These are phyloP conservation scores for Fusarium hostae DNA, from an alignment of 2,329 filamentous ascomycete genomes.

Conservation along the genomic window DNA sequence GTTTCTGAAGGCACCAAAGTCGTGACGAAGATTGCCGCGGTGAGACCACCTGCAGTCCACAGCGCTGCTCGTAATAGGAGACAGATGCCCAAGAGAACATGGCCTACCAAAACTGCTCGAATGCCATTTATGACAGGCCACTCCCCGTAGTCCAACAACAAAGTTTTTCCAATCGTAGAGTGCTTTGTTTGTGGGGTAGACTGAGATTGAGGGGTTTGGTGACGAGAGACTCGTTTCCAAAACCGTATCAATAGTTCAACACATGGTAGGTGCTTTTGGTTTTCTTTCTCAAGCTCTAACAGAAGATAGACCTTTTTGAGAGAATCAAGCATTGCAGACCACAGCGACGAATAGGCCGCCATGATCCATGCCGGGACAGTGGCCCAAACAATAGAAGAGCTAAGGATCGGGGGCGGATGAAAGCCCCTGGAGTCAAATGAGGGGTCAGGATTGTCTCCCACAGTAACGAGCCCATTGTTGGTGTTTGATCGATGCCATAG, in stretches of 20 bases:
- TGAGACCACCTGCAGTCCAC: neutral
- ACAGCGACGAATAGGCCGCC: neutral
- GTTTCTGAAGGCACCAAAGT: neutral
- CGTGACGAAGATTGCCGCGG: neutral
- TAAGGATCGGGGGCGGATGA: neutral
- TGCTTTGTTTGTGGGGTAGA: accelerated
- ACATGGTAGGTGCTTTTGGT: neutral
- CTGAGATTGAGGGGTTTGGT: neutral
- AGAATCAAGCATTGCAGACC: neutral
- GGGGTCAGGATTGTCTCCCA: neutral
- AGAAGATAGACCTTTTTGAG: neutral
- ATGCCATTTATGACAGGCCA: neutral
- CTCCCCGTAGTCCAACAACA: neutral
- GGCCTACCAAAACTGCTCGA: neutral
- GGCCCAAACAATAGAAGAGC: neutral
- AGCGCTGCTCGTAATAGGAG: neutral
- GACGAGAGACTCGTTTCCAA: neutral
- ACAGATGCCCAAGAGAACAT: neutral
- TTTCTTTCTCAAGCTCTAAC: neutral
- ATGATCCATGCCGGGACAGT: neutral
- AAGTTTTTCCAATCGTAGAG: neutral
- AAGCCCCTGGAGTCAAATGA: neutral
- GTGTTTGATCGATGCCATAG: neutral
- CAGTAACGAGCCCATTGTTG: neutral
- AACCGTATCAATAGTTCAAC: accelerated